These are phyloP conservation scores for Euphorbia tirucalli DNA, from an alignment of 345 rosid genomes.

Conservation along the genomic window DNA sequence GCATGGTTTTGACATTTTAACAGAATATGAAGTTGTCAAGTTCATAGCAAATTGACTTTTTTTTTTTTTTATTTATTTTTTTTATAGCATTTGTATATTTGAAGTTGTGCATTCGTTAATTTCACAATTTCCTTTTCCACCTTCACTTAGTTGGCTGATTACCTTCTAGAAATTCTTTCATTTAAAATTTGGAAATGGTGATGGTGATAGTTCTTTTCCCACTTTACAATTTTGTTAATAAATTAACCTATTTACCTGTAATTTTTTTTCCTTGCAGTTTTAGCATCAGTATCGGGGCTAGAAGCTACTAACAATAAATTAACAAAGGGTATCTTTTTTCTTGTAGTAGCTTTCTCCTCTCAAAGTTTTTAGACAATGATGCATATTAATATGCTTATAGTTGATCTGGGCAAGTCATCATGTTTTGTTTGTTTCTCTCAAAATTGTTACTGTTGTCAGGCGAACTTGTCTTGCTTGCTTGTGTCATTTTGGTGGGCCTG, in stretches of 20 bases:
- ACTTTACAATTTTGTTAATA: background rate
- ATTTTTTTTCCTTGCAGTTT: slow-evolving; percentile 55
- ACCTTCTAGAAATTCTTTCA: background rate
- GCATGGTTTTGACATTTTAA: background rate
- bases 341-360: background rate
- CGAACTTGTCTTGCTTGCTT: slow-evolving; percentile 60
- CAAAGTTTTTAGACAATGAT: slow-evolving; percentile 3
- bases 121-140: background rate
- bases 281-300: slow-evolving; percentile 79
- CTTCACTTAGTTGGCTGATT: background rate
- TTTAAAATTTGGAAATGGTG: background rate
- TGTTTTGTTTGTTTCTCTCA: slow-evolving; percentile 10
- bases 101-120: background rate
- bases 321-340: slow-evolving; percentile 47
- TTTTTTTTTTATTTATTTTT: background rate
- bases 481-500: slow-evolving; percentile 83
- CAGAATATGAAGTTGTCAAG: too few relatives aligned
- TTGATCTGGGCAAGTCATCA: background rate
- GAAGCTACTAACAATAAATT: slow-evolving; percentile 48
- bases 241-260: background rate
- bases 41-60: too few relatives aligned
- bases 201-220: background rate
- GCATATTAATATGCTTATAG: slow-evolving; percentile 1
- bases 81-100: slow-evolving; percentile 5
- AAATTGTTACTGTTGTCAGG: slow-evolving; percentile 38